Evolutionary conservation across 1,139 yeast species (phyloP), one percentile per base, ranked within the genome.

Genomic region (Diutina ranongensis): DNA sequence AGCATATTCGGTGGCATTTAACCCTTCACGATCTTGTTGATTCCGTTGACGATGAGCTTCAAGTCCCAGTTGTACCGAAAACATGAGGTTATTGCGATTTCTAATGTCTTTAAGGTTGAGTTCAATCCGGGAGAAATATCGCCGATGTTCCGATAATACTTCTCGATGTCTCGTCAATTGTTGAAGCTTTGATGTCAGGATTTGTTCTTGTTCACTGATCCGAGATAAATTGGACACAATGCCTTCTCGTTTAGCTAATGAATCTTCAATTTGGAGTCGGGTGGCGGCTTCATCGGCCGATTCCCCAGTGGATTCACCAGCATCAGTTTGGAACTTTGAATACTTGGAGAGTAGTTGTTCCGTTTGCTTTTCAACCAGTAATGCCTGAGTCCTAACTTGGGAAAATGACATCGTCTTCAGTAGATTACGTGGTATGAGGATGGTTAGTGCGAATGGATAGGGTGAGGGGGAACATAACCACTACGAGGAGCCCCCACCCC

Each of bases 111-210:
- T 68, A 38, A 86, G 78, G 13, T 79, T 67, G 7, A 71, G 61
- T 51, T 74, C 67, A 46, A 89, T 74, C 51, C 84, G 74, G 44
- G 66, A 63, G 55, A 76, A 83, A 50, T 81, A 83, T 45, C 69
- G 63, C 61, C 75, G 71, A 60, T 86, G 94, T 47, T 88, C 94
- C 47, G 68, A 73, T 33, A 87, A 66, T 25, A 77, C 74, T 59
- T 88, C 96, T 54, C 76, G 77, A 59, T 88, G 96, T 49, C 97
- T 78, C 47, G 82, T 78, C 44, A 88, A 65, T 59, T 92, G 97
- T 56, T 85, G 92, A 35, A 80, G 62, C 61, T 86, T 85, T 0
- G 92, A 76, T 1, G 92, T 76, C 2, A 88, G 74, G 5, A 81
- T 67, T 40, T 46, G 38, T n/a, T 69, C 62, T 16, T 72, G 58